Evolutionary conservation across 176 grass and related monocot genomes (phyloP), one percentile per base, ranked within the genome.

Genomic region (Aegilops bicornis): DNA sequence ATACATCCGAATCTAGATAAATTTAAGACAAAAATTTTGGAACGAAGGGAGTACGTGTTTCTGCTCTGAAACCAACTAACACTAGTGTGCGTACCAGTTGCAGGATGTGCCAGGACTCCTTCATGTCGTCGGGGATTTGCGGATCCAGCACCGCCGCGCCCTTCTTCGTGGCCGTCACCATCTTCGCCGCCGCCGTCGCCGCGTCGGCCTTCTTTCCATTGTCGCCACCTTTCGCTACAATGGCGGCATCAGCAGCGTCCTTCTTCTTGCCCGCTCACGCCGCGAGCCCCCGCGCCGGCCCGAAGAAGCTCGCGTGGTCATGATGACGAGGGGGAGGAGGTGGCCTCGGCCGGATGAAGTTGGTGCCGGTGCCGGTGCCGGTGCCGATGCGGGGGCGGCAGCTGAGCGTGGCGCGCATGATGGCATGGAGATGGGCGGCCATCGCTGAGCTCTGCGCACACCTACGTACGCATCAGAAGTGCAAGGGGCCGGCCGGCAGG

Each of bases 111-210:
- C 90, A 98, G 15, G 67, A 80, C 69, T 69, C 39, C 39, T 42
- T 42, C 39, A 42, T 93, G 84, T 90, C 10, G 40, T 43, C 40
- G 40, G 40, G 40, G 40, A 43, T 43, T 10, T 43, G 40, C 10
- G 40, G 40, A 10, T 43, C 40, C 40, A 98, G 85, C 68, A 98
- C 91, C 4, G 93, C 91, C 8, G 83, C 80, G 50, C 93, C 93
- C 83, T 98, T 98, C 88, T 92, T 98, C 19, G 84, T 98, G 47
- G 89, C 88, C 12, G 79, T 98, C 62, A 98, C 81, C 39, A 95
- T 78, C 88, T 88, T 89, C 79, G 36, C 22, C 0, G 20, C 1
- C 4, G 69, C 72, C 39, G 37, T 6, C 9, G 40, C 40, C 0
- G 10, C 40, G 40, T 43, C 10, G 10, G 40, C 40, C 40, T 43